These are phyloP conservation scores for Omphalotus guepiniiformis DNA, from an alignment of 768 basidiomycete species.

Conservation along the genomic window DNA sequence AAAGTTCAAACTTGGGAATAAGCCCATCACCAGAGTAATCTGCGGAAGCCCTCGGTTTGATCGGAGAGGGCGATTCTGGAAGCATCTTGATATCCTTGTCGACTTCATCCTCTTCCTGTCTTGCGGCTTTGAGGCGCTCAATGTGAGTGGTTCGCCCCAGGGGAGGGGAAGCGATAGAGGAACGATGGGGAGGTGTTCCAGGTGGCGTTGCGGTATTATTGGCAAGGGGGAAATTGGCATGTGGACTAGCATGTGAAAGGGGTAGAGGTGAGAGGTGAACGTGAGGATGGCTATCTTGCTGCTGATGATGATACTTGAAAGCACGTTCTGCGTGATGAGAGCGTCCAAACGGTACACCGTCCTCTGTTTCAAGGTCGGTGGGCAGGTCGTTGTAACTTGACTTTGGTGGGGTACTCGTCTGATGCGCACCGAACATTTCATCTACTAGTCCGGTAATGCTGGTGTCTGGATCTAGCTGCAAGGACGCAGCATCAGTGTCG, in stretches of 20 bases:
- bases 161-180: constrained; percentile 18
- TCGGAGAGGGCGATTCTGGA: constrained; percentile 48
- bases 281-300: constrained; percentile 25
- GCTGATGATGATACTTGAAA: constrained; percentile 37
- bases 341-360: constrained; percentile 59
- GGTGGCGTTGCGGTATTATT: constrained; percentile 18
- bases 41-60: constrained; percentile 20
- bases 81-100: constrained; percentile 40
- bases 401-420: constrained; percentile 41
- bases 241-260: constrained; percentile 18
- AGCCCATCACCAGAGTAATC: constrained; percentile 6
- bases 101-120: constrained; percentile 20
- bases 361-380: constrained; percentile 57
- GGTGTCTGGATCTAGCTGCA: constrained; percentile 42
- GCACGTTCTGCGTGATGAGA: constrained; percentile 57
- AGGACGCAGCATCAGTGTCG: constrained; percentile 33
- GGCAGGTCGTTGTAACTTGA: constrained; percentile 35
- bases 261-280: constrained; percentile 24
- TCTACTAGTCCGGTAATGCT: constrained; percentile 73
- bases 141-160: constrained; percentile 35
- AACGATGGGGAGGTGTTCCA: constrained; percentile 14
- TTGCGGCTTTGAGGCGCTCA: constrained; percentile 28
- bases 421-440: constrained; percentile 53
- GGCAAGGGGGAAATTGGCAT: constrained; percentile 11
- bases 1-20: constrained; percentile 19